Base-by-base conservation (phyloP, 345 rosid species). In the Pistacia vera region DNA sequence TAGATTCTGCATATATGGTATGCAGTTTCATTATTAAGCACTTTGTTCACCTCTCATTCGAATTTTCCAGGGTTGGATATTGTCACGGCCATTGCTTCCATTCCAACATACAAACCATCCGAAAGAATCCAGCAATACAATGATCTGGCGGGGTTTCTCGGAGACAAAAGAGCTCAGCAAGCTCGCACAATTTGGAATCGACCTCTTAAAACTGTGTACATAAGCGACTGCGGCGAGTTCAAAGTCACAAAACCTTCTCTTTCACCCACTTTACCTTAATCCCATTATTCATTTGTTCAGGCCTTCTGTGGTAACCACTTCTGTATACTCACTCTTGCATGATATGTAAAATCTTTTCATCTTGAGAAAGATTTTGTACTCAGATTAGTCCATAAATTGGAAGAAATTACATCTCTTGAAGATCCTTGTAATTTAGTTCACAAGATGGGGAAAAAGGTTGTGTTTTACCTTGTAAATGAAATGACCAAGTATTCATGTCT, bases 91-190 rank as follows among this genome's bases (percentile, higher is more conserved):
- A 89, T 95, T 46, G 88, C 94, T 71, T 78, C 97, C 12, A 86
- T 91, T 62, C 97, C 95, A 0, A 95, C 95, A 0, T 92, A 89
- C 86, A 89, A 87, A 73, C 97, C 95, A 2, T 80, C 87, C 0
- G 97, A 92, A 66, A 84, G 85, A 56, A 95, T 95, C 66, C 85
- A 84, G 59, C 90, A 84, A 68, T 82, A 91, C 72, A 95, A 95
- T 17, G 93, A 92, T 67, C 73, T 95, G 74, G 97, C 97, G 0
- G 89, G 84, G 82, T 91, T 93, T 60, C 49, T 95, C 2, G 97
- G 98, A 69, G 97, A 95, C 25, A 97, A 93, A 54, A 93, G 97
- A 85, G 98, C 97, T 0, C 91, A 88, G 75, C 89, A 81, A 49
- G 97, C 95, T 18, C 83, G 98, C 7, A 73, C 92, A 0, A 82